Evolutionary conservation across 495 filamentous ascomycete genomes (phyloP), one percentile per base, ranked within the genome.

Genomic region (Immersiella caudata): DNA sequence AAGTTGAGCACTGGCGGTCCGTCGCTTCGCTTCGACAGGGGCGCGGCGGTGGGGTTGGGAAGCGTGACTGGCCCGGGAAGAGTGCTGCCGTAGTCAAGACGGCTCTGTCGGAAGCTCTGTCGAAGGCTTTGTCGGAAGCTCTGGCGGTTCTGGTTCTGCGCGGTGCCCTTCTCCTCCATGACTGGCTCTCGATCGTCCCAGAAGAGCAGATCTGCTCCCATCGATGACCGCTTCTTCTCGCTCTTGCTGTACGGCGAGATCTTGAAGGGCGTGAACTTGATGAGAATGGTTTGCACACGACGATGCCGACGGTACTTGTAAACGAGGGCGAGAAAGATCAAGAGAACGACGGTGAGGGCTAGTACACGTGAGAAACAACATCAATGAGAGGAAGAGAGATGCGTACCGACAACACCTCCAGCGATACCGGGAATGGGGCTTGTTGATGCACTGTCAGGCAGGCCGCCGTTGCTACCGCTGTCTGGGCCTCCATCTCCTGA

Each of bases 221-320:
- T 73, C 1, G 75, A 77, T 1, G 69, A 67, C 1, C 75, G 71
- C 29, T 74, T 73, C 55, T 64, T 71, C 16, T 77, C 73, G 0
- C 20, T 24, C 6, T 68, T 21, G 2, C 65, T 68, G 63, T 77
- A 77, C 5, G 73, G 62, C 1, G 73, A 49, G 22, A 70, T 25
- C 51, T 71, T 73, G 62, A 74, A 67, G 1, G 75, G 75, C 0
- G 71, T 75, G 67, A 63, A 71, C 27, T 67, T 72, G 66, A 49
- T 51, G 8, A 75, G 69, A 59, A 75, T 66, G 27, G 67, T 60
- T 26, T 74, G 73, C 6, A 77, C 70, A 3, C 64, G 70, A 20
- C 50, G 66, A 2, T 26, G 73, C 49, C 65, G 73, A 0, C 73
- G 73, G 65, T 74, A 75, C 20, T 59, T 69, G 68, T 70, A 75